phyloP scores from a whole-genome alignment of 441 rosid genomes.

The Pelargonium cotyledonis region DNA sequence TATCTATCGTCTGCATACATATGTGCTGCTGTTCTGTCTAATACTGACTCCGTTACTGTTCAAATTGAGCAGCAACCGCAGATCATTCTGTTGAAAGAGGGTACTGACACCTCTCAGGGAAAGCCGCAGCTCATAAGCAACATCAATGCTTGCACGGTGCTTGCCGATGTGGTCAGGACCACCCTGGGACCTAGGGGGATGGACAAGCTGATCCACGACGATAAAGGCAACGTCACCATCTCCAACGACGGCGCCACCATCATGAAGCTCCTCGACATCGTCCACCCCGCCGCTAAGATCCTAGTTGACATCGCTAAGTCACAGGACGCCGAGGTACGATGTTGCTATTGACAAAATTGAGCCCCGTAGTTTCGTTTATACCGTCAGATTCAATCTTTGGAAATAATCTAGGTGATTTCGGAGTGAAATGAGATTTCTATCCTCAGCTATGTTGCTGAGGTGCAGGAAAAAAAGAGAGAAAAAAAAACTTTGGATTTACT shows the following conservation, averaged over 20 bases:
- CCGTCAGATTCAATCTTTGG: background rate
- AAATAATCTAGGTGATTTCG: background rate
- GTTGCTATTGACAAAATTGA: background rate
- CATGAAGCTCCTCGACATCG: constrained; percentile 90
- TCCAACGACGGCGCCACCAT: constrained; percentile 98
- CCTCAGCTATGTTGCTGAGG: background rate
- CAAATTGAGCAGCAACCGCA: constrained; percentile 83
- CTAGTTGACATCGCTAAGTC: constrained; percentile 98
- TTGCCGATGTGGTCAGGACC: constrained; percentile 82
- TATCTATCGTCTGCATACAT: background rate
- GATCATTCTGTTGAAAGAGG: constrained; percentile 94
- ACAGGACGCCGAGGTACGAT: constrained; percentile 83
- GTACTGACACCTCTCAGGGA: constrained; percentile 96
- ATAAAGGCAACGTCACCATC: constrained; percentile 82
- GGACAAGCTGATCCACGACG: constrained; percentile 97
- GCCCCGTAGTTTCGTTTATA: background rate
- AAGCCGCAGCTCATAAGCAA: constrained; percentile 87
- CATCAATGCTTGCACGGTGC: constrained; percentile 89
- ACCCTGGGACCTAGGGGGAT: constrained; percentile 95
- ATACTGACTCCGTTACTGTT: constrained; percentile 12
- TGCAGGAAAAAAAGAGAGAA: too few species aligned
- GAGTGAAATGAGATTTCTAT: background rate
- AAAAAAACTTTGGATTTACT: too few species aligned
- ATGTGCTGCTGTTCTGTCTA: background rate
- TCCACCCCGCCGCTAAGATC: constrained; percentile 98